Evolutionary conservation across 139 green algal genomes (phyloP).

Genomic region (Tetraselmis chui): DNA sequence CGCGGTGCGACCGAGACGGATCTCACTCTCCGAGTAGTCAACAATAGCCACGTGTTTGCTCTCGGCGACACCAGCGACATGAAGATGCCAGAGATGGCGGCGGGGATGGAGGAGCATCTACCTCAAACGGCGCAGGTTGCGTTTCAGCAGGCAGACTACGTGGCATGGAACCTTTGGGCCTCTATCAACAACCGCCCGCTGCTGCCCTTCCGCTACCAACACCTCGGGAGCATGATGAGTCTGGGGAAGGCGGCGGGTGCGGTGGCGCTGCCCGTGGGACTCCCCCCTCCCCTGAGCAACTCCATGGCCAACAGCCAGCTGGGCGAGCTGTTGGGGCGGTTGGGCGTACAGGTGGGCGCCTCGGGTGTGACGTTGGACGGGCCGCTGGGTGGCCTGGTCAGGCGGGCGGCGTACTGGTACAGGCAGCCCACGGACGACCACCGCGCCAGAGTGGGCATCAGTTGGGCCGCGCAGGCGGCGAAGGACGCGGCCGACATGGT

Average conservation of each 20-base stretch:
- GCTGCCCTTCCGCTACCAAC: conserved; percentile 94
- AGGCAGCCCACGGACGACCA: conserved; percentile 88
- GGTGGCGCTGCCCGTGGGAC: conserved; percentile 68
- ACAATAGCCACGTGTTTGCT: conserved; percentile 78
- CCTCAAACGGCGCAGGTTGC: conserved; percentile 85
- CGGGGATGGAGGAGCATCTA: conserved; percentile 11
- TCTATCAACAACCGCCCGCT: conserved; percentile 77
- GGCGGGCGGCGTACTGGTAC: conserved; percentile 85
- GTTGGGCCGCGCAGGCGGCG: conserved; percentile 44
- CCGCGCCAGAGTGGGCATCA: conserved; percentile 50
- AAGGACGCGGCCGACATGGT: conserved; percentile 5
- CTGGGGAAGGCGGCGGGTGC: conserved; percentile 56
- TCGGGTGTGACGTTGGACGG: conserved; percentile 67
- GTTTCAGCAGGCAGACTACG: conserved; percentile 97
- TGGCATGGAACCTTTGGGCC: conserved; percentile 96
- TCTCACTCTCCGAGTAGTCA: conserved; percentile 60
- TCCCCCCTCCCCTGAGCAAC: conserved; percentile 34
- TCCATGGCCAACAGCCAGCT: conserved; percentile 46
- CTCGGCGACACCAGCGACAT: conserved; percentile 73
- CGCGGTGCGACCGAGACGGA: conserved; percentile 68
- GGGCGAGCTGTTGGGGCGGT: conserved; percentile 39
- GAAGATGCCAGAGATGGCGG: neutral
- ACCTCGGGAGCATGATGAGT: conserved; percentile 95
- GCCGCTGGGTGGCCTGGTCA: conserved; percentile 60
- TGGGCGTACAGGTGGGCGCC: conserved; percentile 26